Base-by-base conservation (phyloP, 345 rosid species). In the Murraya koenigii region DNA sequence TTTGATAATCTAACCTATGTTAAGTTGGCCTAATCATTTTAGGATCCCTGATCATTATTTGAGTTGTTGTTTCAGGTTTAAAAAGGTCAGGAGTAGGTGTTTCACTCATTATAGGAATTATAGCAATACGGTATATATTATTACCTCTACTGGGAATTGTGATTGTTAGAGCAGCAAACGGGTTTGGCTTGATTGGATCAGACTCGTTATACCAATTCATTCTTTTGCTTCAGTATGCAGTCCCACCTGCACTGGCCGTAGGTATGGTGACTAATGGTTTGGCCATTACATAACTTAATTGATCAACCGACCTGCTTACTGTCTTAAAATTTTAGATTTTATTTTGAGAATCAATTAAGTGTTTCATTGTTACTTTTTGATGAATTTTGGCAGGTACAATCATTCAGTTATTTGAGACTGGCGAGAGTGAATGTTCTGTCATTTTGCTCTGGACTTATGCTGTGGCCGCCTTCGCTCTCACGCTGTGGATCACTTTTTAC, bases 211-310 rank as follows among this genome's bases (percentile, higher is more conserved):
- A 84, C 63, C 90, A 80, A 25, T 88, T 89, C 33, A 69, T 86
- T 77, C 93, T 88, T 76, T 70, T 90, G 75, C 82, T 90, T 68
- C 90, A 88, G 54, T 88, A 47, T 77, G 85, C 89, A 0, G 66
- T 86, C 59, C 91, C 90, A 23, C 90, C 89, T 2, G 90, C 88
- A 58, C 67, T 86, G 81, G 82, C 62, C 55, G 73, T 87, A 61
- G 89, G 92, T 87, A 73, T 26, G 71, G 36, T 66, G 25, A 25
- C 54, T n/a, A 64, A 32, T 9, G 49, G 49, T 19, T 23, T 59
- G 63, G 63, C 56, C 20, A 44, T 13, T 44, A 13, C 49, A 44
- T 4, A 44, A 44, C 49, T 52, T 52, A 52, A 5, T 52, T 52
- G 56, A 52, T 52, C 56, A 52, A 52, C 56, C 3, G 49, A 13